Percentiles rank a stretch among this genome's conserved stretches.
Evolutionary conservation across 2,329 filamentous ascomycete genomes (phyloP).

Genomic region (Sclerotinia glacialis): DNA sequence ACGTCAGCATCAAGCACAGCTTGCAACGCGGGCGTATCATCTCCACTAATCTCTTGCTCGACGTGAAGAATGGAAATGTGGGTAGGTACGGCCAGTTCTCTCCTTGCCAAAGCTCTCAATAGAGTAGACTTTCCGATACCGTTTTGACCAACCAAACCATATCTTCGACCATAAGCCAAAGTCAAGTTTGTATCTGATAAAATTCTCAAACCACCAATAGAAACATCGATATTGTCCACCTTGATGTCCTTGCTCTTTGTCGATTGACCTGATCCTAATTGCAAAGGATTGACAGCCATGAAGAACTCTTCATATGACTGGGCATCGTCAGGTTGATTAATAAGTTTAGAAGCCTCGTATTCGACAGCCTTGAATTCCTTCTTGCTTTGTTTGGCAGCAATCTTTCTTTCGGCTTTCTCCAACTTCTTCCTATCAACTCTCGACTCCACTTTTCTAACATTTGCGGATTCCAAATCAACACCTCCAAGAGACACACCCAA

Average conservation of each 20-base stretch:
- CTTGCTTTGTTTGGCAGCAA: conserved; percentile 96
- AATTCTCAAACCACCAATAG: conserved; percentile 85
- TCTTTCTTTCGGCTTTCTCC: conserved; percentile 96
- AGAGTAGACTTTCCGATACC: conserved; percentile 98
- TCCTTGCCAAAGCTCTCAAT: conserved; percentile 81
- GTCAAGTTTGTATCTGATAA: conserved; percentile 87
- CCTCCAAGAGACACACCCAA: conserved; percentile 78
- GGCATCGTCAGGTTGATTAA: conserved; percentile 76
- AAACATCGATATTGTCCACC: conserved; percentile 91
- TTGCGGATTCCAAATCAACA: conserved; percentile 92
- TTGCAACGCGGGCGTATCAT: conserved; percentile 92
- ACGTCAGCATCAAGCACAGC: conserved; percentile 96
- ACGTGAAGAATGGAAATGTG: conserved; percentile 99
- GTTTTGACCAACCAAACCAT: conserved; percentile 98
- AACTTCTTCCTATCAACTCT: conserved; percentile 98
- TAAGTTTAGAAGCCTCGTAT: conserved; percentile 89
- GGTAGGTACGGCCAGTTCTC: conserved; percentile 91
- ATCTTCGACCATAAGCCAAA: conserved; percentile 86
- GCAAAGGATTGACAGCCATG: conserved; percentile 97
- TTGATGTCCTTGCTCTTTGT: conserved; percentile 99
- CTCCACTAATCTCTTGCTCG: conserved; percentile 95
- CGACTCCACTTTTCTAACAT: conserved; percentile 90
- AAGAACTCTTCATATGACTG: conserved; percentile 99
- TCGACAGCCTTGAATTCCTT: conserved; percentile 98
- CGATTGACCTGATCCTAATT: conserved; percentile 67